These are phyloP conservation scores for Cadophora sp. DNA, from an alignment of 2,329 filamentous ascomycete species.

Conservation along the genomic window DNA sequence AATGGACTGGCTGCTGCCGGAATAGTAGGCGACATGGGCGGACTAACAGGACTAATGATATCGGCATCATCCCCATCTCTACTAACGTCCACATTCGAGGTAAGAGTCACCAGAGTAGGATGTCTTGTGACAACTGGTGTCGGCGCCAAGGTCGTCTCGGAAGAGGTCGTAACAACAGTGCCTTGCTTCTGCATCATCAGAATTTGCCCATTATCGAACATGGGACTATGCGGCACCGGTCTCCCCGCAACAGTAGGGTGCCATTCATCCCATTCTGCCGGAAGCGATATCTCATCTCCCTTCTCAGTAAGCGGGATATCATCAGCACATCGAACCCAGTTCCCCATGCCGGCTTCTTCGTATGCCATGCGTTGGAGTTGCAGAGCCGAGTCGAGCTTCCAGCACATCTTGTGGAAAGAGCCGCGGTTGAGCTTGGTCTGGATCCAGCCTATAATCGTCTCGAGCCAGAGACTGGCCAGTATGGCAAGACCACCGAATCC, in stretches of 20 bases:
- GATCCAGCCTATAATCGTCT: constrained; percentile 10
- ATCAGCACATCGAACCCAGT: constrained; percentile 10
- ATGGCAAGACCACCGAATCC: constrained; percentile 9
- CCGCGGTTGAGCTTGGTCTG: constrained; percentile 4
- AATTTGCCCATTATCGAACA: neutral
- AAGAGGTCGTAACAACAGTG: neutral
- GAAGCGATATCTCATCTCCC: constrained; percentile 8
- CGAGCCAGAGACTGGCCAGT: neutral
- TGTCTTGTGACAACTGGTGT: neutral
- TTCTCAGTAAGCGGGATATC: constrained; percentile 15
- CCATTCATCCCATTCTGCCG: constrained; percentile 17
- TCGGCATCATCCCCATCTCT: neutral
- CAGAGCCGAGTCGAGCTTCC: constrained; percentile 14
- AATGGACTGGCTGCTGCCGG: neutral
- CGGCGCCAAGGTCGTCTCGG: neutral
- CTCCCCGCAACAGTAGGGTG: constrained; percentile 11
- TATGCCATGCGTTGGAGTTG: constrained; percentile 18
- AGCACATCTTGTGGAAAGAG: neutral
- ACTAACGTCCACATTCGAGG: neutral
- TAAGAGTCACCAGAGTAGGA: neutral
- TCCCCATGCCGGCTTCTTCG: constrained; percentile 12
- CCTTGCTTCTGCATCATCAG: constrained; percentile 2
- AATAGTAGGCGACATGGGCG: constrained; percentile 3
- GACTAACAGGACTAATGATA: constrained; percentile 1
- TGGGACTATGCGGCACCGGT: neutral